These are phyloP conservation scores for Prunus persica DNA, from an alignment of 306 rosid genomes.

Conservation along the genomic window DNA sequence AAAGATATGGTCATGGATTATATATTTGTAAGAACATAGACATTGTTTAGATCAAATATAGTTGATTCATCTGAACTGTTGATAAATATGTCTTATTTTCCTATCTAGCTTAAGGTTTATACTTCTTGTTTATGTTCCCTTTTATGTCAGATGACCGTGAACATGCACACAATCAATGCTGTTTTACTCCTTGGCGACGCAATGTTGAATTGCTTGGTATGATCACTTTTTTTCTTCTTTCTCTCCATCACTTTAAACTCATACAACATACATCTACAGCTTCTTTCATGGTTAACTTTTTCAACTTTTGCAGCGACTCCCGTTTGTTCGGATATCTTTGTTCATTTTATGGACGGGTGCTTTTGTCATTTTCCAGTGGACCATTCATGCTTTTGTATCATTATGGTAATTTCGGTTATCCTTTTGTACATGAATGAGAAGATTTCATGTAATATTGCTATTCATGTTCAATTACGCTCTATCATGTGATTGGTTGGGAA, in stretches of 20 bases:
- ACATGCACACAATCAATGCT: slow-evolving; percentile 65
- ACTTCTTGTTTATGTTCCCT: slow-evolving; percentile 1
- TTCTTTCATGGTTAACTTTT: slow-evolving; percentile 25
- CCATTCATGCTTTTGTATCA: slow-evolving; percentile 45
- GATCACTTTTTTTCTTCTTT: slow-evolving; percentile 1
- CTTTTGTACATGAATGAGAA: neutral
- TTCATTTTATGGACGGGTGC: slow-evolving; percentile 66
- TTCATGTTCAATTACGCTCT: too few relatives aligned
- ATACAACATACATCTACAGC: neutral
- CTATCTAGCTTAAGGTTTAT: neutral
- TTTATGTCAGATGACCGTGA: slow-evolving; percentile 61
- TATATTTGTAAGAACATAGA: neutral
- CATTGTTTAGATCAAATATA: neutral
- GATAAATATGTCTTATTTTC: neutral
- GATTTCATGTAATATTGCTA: too few relatives aligned
- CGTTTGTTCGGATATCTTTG: slow-evolving; percentile 57
- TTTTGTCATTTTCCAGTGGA: slow-evolving; percentile 67
- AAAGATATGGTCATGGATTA: neutral
- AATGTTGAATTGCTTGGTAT: slow-evolving; percentile 75
- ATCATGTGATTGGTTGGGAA: too few relatives aligned
- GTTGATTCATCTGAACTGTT: neutral
- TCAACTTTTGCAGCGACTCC: slow-evolving; percentile 49
- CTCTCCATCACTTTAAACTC: neutral
- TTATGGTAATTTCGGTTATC: slow-evolving; percentile 42
- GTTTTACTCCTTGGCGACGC: slow-evolving; percentile 71